Evolutionary conservation across 163 green algal genomes (phyloP), one percentile per base, ranked within the genome.

Genomic region (Trebouxia gelatinosa): DNA sequence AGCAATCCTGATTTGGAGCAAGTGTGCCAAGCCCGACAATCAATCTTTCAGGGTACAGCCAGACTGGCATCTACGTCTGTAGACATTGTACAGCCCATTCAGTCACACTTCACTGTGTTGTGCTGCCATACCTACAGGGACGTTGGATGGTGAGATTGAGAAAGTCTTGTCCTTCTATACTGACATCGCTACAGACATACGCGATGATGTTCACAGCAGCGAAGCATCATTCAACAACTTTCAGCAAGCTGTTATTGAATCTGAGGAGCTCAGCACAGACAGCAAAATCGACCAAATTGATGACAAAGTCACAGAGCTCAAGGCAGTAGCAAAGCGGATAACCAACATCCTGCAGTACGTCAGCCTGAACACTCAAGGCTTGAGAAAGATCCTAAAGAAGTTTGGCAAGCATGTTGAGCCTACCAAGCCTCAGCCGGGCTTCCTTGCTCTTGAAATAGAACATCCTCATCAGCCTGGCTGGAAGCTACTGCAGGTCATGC

Each of bases 361-460:
- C 62, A 80, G 67, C 34, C 81, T 90, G 50, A 90, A 90, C 75
- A 84, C 87, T 70, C 71, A 78, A 28, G 85, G 48, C 46, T 50
- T 90, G 19, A 75, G 85, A 17, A 90, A 90, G 68, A 88, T 87
- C 40, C 51, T 90, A 16, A 90, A 88, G 70, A 90, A 90, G 68
- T 79, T 75, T 67, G 75, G 58, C 34, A 84, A 84, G 58, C 71
- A 81, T 74, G 59, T 81, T 34, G 70, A 81, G 37, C 48, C 79
- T 23, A 80, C 39, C 1, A 70, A 79, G 35, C 78, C 78, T 9
- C 35, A 43, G 26, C 34, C 51, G 11, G 70, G 70, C 32, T 78
- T 66, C 50, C 50, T 78, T 28, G 70, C 46, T 13, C 32, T 78
- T 17, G 70, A 78, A 6, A 78, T 78, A 35, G 37, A 78, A 32